These are phyloP conservation scores for Neostapfia colusana DNA, from an alignment of 176 grass and related monocot species.

Conservation along the genomic window DNA sequence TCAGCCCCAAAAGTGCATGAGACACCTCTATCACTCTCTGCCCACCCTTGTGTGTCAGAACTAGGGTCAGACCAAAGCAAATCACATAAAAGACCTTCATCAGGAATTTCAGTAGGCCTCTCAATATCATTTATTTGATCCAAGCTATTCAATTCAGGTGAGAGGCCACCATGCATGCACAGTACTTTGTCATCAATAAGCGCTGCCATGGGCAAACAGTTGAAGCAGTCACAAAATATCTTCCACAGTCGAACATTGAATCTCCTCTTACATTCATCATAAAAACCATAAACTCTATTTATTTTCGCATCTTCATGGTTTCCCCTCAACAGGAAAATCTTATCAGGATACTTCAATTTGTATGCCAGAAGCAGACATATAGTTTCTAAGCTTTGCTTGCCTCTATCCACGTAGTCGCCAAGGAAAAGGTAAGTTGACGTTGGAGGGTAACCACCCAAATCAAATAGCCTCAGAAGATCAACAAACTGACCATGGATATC, in stretches of 20 bases:
- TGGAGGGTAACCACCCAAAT: conserved; percentile 76
- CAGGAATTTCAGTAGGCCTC: conserved; percentile 73
- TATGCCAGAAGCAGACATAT: conserved; percentile 77
- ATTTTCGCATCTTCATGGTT: conserved; percentile 88
- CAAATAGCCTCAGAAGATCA: conserved; percentile 70
- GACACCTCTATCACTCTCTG: conserved; percentile 80
- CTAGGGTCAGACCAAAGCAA: conserved; percentile 85
- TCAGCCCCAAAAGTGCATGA: conserved; percentile 77
- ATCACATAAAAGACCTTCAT: conserved; percentile 74
- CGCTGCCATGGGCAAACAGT: conserved; percentile 73
- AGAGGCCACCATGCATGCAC: conserved; percentile 82
- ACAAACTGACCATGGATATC: conserved; percentile 80
- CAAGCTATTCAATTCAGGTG: conserved; percentile 67
- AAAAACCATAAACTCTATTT: conserved; percentile 81
- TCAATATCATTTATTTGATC: conserved; percentile 74
- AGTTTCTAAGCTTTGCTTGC: conserved; percentile 79
- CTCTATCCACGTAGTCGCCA: conserved; percentile 80
- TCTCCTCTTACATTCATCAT: conserved; percentile 83
- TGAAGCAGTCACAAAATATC: conserved; percentile 85
- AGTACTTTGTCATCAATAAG: conserved; percentile 70
- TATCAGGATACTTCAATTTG: conserved; percentile 78
- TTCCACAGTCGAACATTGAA: conserved; percentile 83
- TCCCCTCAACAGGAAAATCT: conserved; percentile 67
- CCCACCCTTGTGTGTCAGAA: conserved; percentile 58
- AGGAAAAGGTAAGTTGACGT: conserved; percentile 76